Evolutionary conservation across 495 filamentous ascomycete genomes (phyloP).

Genomic region (Lasiosphaeria hispida): DNA sequence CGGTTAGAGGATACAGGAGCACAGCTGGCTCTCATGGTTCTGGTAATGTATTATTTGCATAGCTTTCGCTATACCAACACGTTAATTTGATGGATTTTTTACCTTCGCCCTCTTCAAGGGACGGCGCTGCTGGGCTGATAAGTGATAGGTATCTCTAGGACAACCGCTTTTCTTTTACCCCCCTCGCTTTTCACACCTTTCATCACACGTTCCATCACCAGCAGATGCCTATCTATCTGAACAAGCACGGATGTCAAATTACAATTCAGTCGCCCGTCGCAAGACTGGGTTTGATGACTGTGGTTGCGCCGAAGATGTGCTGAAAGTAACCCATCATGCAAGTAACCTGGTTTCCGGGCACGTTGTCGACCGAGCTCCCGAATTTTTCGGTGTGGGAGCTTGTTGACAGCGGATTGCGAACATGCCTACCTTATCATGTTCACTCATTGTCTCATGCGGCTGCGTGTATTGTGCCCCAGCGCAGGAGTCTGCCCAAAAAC

Average conservation of each 20-base stretch:
- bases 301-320: constrained; percentile 86
- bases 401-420: constrained; percentile 34
- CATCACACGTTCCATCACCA: neutral
- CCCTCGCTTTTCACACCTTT: no score
- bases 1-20: constrained; percentile 6
- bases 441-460: neutral
- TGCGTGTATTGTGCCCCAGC: no score
- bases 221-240: neutral
- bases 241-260: constrained; percentile 99
- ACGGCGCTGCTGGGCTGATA: no score
- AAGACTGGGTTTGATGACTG: constrained; percentile 60
- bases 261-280: constrained; percentile 66
- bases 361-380: constrained; percentile 20
- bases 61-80: constrained; percentile 1
- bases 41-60: neutral
- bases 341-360: constrained; percentile 43
- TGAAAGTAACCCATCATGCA: constrained; percentile 47
- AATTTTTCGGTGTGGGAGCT: constrained; percentile 5
- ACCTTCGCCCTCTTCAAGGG: neutral
- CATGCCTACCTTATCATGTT: constrained; percentile 17
- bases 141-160: no score
- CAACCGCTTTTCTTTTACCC: no score
- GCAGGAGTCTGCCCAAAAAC: no score
- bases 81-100: constrained; percentile 2
- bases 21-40: constrained; percentile 6